Percentiles rank a stretch among this genome's conserved stretches.
Evolutionary conservation across 176 grass and related monocot genomes (phyloP).

Genomic region (Oryza longistaminata): DNA sequence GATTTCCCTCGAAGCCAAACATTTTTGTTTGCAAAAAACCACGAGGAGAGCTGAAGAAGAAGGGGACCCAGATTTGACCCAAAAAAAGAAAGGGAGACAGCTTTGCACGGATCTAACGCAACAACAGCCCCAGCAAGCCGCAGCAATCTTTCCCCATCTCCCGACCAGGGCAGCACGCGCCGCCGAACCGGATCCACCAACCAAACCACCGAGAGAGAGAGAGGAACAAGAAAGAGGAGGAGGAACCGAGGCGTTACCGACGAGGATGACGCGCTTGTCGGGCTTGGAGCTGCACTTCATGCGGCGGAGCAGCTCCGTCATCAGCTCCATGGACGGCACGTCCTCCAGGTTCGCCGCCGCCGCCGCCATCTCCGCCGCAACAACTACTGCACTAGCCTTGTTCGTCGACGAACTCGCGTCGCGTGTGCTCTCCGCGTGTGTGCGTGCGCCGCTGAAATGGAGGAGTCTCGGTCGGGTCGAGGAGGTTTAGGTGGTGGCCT

Average conservation of each 20-base stretch:
- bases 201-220: neutral
- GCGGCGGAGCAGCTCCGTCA: conserved; percentile 90
- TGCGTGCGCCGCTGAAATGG: neutral
- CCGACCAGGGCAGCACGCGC: neutral
- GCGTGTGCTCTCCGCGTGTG: no score
- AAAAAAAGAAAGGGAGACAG: neutral
- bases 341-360: conserved; percentile 75
- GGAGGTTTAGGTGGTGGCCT: conserved; percentile 16
- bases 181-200: neutral
- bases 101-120: neutral
- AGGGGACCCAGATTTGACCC: neutral
- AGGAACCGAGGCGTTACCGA: conserved; percentile 65
- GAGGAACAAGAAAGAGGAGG: no score
- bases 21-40: neutral
- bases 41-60: neutral
- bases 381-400: neutral
- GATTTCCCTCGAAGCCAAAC: neutral
- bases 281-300: conserved; percentile 94
- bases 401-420: neutral
- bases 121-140: neutral
- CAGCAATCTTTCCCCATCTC: neutral
- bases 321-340: conserved; percentile 86
- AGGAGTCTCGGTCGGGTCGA: neutral
- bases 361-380: neutral
- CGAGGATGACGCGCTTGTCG: conserved; percentile 92